A percentile compares a stretch with the other conserved stretches of the same genome.
Conservation (phyloP, 805 yeast genomes). For the Wickerhamomyces kurtzmanii region DNA sequence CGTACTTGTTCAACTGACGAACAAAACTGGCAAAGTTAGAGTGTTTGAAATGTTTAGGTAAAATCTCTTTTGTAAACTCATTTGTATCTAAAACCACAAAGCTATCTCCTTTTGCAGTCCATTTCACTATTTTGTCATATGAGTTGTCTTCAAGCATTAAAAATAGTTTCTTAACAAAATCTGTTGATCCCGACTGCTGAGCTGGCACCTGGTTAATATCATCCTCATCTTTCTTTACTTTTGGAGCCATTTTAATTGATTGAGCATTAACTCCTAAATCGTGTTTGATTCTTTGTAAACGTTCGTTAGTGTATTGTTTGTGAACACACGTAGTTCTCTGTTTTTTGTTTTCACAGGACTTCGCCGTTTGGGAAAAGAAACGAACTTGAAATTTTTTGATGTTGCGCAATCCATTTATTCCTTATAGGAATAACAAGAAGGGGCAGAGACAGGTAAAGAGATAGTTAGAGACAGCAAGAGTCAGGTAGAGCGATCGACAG, state of each 20-base stretch:
- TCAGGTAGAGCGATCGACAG: no score
- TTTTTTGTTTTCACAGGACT: no score
- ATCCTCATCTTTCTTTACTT: constrained; percentile 3
- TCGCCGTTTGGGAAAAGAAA: no score
- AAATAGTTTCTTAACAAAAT: constrained; percentile 69
- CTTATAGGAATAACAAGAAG: no score
- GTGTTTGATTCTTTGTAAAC: no score
- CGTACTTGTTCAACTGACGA: constrained; percentile 91
- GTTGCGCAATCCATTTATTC: no score
- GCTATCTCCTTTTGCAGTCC: constrained; percentile 81
- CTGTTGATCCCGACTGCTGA: constrained; percentile 42
- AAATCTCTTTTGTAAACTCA: constrained; percentile 78
- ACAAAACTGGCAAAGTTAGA: constrained; percentile 92
- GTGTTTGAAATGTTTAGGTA: constrained; percentile 92
- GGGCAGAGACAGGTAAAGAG: no score
- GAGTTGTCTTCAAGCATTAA: constrained; percentile 78
- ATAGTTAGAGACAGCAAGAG: no score
- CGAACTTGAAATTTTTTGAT: no score
- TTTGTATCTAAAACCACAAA: constrained; percentile 87
- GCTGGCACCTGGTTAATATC: constrained; percentile 1
- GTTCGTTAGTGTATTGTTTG: no score
- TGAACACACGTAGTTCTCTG: no score
- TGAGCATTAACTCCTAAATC: no score
- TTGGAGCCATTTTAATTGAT: constrained; percentile 11
- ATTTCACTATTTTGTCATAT: constrained; percentile 68